Evolutionary conservation across 139 green algal genomes (phyloP).

Genomic region (Chlamydomonas sphaeroides): DNA sequence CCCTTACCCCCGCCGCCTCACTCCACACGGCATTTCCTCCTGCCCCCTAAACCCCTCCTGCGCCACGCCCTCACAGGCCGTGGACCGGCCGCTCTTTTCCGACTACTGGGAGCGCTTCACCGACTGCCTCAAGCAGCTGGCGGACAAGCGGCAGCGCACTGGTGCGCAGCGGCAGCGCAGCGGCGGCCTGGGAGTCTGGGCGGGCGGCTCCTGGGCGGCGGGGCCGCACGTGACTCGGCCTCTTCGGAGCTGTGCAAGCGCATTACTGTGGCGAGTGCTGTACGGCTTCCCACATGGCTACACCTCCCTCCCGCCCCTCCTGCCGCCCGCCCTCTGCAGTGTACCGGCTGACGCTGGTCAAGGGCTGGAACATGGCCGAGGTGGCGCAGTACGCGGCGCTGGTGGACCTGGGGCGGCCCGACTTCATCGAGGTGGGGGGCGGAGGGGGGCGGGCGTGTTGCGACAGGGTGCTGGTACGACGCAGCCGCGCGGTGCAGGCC

Average conservation of each 20-base stretch:
- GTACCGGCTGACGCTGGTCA: slow-evolving; percentile 79
- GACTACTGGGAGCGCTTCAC: slow-evolving; percentile 88
- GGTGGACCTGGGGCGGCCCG: slow-evolving; percentile 59
- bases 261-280: too few species aligned
- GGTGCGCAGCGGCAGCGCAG: slow-evolving; percentile 20
- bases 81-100: slow-evolving; percentile 83
- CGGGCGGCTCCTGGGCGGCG: too few species aligned
- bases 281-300: too few species aligned
- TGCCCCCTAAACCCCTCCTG: background rate
- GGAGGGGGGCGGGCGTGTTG: too few species aligned
- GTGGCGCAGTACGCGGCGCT: slow-evolving; percentile 70
- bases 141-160: slow-evolving; percentile 77
- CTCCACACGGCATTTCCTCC: background rate
- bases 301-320: background rate
- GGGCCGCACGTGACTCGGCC: too few species aligned
- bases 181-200: too few species aligned
- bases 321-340: slow-evolving; percentile 10
- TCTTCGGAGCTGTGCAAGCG: too few species aligned
- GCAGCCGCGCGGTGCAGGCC: too few species aligned
- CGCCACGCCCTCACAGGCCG: slow-evolving; percentile 36
- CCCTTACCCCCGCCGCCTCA: too few species aligned
- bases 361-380: slow-evolving; percentile 85
- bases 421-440: slow-evolving; percentile 95
- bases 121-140: slow-evolving; percentile 69
- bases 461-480: too few species aligned